Percentiles rank a stretch among this genome's conserved stretches.
Conservation (phyloP, 192 early-diverging fungal species). For the Coemansia sp. region DNA sequence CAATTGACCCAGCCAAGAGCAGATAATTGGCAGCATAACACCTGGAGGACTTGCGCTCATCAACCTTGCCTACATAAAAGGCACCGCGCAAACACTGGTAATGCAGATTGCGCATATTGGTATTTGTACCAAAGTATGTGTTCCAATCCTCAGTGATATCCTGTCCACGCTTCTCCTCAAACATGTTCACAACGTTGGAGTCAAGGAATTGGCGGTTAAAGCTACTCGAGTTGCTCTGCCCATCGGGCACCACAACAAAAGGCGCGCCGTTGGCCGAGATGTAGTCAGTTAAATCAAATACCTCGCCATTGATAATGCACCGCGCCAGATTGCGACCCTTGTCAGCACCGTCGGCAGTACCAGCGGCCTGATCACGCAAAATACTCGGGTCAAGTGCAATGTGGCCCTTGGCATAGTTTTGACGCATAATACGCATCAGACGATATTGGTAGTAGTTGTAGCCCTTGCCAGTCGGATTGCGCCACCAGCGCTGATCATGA, state of each 20-base stretch:
- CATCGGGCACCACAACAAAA: constrained; percentile 49
- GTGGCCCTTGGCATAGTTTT: constrained; percentile 65
- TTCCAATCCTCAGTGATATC: constrained; percentile 64
- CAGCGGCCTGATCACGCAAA: constrained; percentile 52
- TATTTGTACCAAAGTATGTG: constrained; percentile 46
- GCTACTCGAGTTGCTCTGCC: constrained; percentile 36
- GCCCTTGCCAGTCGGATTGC: constrained; percentile 52
- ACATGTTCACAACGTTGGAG: constrained; percentile 60
- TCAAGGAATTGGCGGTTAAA: constrained; percentile 62
- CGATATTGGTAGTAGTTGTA: constrained; percentile 68
- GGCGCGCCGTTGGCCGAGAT: constrained; percentile 56
- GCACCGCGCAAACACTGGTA: constrained; percentile 74
- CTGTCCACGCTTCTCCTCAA: constrained; percentile 59
- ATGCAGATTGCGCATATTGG: constrained; percentile 51
- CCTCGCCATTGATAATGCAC: constrained; percentile 63
- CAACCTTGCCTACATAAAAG: constrained; percentile 83
- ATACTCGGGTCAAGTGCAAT: constrained; percentile 57
- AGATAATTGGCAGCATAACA: constrained; percentile 81
- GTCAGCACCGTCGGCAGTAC: constrained; percentile 37
- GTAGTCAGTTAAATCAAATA: constrained; percentile 72
- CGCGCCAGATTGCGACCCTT: constrained; percentile 52
- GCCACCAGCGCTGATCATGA: constrained; percentile 67
- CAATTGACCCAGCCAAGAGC: constrained; percentile 70
- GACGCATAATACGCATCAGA: constrained; percentile 60
- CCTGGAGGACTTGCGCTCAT: constrained; percentile 69